Evolutionary conservation across 352 stramenopile genomes (phyloP).

Genomic region (Phytophthora capsici): DNA sequence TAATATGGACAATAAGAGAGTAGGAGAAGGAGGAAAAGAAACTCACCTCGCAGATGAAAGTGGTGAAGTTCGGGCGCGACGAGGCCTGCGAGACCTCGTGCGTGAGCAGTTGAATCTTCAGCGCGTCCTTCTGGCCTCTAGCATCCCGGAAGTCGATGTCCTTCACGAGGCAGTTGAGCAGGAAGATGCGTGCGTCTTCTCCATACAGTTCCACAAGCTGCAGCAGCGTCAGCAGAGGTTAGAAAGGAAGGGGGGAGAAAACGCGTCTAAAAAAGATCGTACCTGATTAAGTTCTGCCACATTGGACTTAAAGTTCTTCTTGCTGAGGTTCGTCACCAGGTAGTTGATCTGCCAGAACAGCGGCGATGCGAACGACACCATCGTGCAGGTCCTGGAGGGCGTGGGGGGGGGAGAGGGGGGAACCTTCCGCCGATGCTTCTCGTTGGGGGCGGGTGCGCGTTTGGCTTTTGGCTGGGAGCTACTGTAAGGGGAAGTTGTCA

Average conservation of each 20-base stretch:
- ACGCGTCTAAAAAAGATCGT: conserved; percentile 20
- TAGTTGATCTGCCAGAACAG: conserved; percentile 95
- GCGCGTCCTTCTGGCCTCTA: conserved; percentile 84
- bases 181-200: conserved; percentile 91
- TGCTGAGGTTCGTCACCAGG: conserved; percentile 92
- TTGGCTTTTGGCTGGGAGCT: conserved; percentile 32
- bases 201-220: conserved; percentile 92
- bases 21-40: no score
- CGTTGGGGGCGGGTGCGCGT: conserved; percentile 14
- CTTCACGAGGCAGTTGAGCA: conserved; percentile 91
- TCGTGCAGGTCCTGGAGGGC: conserved; percentile 27
- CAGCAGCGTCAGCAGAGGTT: background rate
- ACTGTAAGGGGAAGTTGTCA: conserved; percentile 1
- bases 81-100: conserved; percentile 91
- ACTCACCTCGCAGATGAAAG: conserved; percentile 84
- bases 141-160: conserved; percentile 91
- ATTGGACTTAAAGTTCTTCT: conserved; percentile 95
- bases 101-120: conserved; percentile 91
- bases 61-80: conserved; percentile 91
- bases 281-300: conserved; percentile 94
- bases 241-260: background rate
- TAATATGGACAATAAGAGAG: background rate
- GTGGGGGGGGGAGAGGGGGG: background rate
- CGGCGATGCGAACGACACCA: conserved; percentile 92
- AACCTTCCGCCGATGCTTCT: conserved; percentile 31